Percentiles rank a stretch among this genome's conserved stretches.
phyloP scores from a whole-genome alignment of 2,329 filamentous ascomycete species.

The Akanthomyces lecanii region DNA sequence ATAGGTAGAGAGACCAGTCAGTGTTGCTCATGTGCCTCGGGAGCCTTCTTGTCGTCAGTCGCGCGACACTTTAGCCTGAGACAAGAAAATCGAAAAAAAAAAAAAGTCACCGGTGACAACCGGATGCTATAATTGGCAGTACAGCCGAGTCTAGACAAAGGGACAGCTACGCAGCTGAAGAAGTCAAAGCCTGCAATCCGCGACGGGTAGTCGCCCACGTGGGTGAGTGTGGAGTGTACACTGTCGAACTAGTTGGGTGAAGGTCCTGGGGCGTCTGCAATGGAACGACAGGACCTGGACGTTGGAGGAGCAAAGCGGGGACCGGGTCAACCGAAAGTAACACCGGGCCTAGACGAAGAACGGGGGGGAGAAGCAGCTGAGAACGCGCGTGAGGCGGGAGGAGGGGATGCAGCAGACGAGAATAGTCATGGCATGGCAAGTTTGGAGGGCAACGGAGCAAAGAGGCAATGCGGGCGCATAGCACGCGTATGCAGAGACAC shows the following conservation, averaged over 20 bases:
- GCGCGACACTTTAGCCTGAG: not conserved
- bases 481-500: not conserved
- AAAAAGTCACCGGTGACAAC: not conserved
- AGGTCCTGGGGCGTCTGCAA: not conserved
- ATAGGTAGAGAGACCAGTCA: not conserved
- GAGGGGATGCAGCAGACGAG: not conserved
- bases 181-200: constrained; percentile 10
- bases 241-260: not conserved
- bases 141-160: not conserved
- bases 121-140: not conserved
- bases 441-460: not conserved
- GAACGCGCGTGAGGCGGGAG: not conserved
- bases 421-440: not conserved
- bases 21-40: not conserved
- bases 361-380: not conserved
- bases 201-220: constrained; percentile 12
- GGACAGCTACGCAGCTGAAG: not conserved
- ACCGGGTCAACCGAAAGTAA: not conserved
- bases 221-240: not conserved
- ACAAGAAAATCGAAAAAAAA: not conserved
- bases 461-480: not conserved
- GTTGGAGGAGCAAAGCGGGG: not conserved
- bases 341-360: not conserved
- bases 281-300: no score
- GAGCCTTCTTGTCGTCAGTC: not conserved